Evolutionary conservation across 345 rosid species (phyloP), one percentile per base, ranked within the genome.

Genomic region (Murraya paniculata): DNA sequence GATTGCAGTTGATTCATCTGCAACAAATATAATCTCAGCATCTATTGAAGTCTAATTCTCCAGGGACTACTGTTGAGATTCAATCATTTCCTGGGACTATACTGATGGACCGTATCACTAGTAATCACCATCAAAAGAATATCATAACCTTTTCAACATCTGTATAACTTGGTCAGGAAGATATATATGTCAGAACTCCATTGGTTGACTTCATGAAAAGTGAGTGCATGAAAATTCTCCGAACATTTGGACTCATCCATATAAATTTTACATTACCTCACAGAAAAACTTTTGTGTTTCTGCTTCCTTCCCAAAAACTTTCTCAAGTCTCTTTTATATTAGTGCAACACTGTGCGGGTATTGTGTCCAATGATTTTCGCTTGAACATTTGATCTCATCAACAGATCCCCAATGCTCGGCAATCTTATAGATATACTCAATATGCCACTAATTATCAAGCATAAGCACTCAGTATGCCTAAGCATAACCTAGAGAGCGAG

Each of bases 1-100:
- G 96, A 88, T 81, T 93, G 98, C 82, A 92, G 85, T 70, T 95
- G 99, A 84, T 95, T 89, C 91, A 91, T 91, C 99, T 95, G 84
- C 59, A 78, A 70, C 48, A 30, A 53, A 66, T 81, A 75, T 13
- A 73, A 57, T 61, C 65, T 64, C 64, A 76, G 72, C 53, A 66
- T 66, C 61, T 62, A 59, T 22, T 25, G 53, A 22, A 4, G 71
- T n/a, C 39, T 45, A 21, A 35, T 25, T 48, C 28, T 57, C 61
- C 30, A 27, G 36, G 55, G 67, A 58, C 68, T 27, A 74, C 30
- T 30, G 59, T 64, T 73, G 65, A 35, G 73, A 59, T 58, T 48
- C 71, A 27, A 72, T n/a, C 56, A 61, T 13, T 30, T 64, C 39
- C 60, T 21, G 41, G 61, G 45, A 27, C 36, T 38, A 25, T 7